These are phyloP conservation scores for Penicillium sp. DNA, from an alignment of 2,329 filamentous ascomycete genomes.

Conservation along the genomic window DNA sequence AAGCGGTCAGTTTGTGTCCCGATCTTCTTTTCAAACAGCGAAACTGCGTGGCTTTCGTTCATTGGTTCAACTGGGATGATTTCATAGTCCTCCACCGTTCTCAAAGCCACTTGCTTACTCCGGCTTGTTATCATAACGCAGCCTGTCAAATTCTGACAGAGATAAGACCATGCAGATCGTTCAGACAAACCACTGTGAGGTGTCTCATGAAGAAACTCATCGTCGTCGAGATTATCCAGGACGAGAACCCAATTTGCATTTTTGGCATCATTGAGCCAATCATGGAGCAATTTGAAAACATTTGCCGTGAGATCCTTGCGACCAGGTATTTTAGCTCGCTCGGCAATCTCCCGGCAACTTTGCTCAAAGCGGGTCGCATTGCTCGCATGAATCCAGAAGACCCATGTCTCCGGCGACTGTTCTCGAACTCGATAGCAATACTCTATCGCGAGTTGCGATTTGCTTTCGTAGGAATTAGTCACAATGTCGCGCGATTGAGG, in stretches of 20 bases:
- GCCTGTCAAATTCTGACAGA: conserved; percentile 18
- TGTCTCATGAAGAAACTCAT: conserved; percentile 12
- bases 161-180: conserved; percentile 4
- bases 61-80: conserved; percentile 23
- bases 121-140: conserved; percentile 21
- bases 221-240: conserved; percentile 31
- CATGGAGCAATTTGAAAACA: conserved; percentile 31
- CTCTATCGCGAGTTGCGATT: conserved; percentile 30
- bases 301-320: conserved; percentile 33
- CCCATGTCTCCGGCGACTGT: neutral
- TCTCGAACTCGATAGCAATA: neutral
- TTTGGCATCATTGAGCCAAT: conserved; percentile 22
- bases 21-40: conserved; percentile 34
- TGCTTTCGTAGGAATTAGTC: conserved; percentile 21
- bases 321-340: conserved; percentile 30
- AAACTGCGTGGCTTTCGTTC: conserved; percentile 25
- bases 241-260: conserved; percentile 27
- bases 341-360: conserved; percentile 36
- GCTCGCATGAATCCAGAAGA: too few relatives aligned
- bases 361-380: conserved; percentile 22
- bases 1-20: neutral
- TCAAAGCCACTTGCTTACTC: conserved; percentile 9
- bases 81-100: conserved; percentile 8
- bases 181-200: neutral
- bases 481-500: too few relatives aligned